Conservation (phyloP, 805 yeast genomes). For the Wickerhamomyces chambardii region DNA sequence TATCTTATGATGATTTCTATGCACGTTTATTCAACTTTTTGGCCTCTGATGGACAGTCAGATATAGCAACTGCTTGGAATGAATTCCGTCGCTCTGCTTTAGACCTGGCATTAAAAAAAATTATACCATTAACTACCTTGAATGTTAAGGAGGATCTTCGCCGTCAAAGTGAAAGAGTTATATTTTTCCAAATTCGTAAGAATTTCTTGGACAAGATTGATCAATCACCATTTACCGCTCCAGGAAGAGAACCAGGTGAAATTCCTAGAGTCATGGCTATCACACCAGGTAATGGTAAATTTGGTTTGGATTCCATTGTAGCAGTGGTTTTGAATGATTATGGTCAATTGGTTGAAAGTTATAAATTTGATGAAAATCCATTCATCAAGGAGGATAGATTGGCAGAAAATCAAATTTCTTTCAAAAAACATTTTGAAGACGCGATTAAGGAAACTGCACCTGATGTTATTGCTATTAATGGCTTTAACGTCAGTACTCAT, state of each 20-base stretch:
- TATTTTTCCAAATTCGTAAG: slow-evolving; percentile 63
- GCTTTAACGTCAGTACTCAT: slow-evolving; percentile 70
- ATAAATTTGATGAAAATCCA: slow-evolving; percentile 72
- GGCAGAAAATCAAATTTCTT: slow-evolving; percentile 41
- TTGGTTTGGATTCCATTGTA: slow-evolving; percentile 74
- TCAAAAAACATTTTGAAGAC: slow-evolving; percentile 52
- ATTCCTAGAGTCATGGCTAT: slow-evolving; percentile 77
- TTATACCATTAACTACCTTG: slow-evolving; percentile 57
- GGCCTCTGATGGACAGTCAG: slow-evolving; percentile 73
- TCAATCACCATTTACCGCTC: slow-evolving; percentile 90
- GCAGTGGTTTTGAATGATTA: slow-evolving; percentile 73
- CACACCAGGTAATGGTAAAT: slow-evolving; percentile 81
- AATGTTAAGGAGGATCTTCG: slow-evolving; percentile 80
- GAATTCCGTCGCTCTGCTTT: slow-evolving; percentile 59
- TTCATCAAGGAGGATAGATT: slow-evolving; percentile 34
- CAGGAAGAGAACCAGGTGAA: slow-evolving; percentile 69
- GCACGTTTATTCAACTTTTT: slow-evolving; percentile 44
- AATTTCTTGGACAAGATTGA: slow-evolving; percentile 65
- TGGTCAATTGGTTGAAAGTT: slow-evolving; percentile 68
- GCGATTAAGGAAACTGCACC: slow-evolving; percentile 63
- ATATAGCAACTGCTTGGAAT: slow-evolving; percentile 75
- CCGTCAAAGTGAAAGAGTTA: slow-evolving; percentile 61
- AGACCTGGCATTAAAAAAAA: slow-evolving; percentile 54
- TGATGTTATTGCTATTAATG: slow-evolving; percentile 86
- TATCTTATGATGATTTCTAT: slow-evolving; percentile 25